Evolutionary conservation across 805 yeast species (phyloP).

Genomic region (Saccharomycopsis selenospora): DNA sequence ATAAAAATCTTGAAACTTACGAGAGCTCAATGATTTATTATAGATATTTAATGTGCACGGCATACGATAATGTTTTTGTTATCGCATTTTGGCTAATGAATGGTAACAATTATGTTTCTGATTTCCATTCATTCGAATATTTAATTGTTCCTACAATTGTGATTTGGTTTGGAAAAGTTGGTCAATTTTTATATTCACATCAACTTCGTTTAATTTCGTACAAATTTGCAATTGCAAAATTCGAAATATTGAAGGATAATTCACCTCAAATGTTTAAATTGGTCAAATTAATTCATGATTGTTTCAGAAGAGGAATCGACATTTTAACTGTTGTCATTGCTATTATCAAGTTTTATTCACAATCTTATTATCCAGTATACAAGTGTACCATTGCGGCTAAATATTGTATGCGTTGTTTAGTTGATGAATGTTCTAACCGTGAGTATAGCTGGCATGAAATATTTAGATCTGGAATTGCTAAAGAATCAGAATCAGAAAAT

Average conservation of each 20-base stretch:
- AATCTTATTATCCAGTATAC: neutral
- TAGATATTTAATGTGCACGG: neutral
- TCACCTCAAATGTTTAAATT: neutral
- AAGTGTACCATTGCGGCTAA: neutral
- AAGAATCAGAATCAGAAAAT: neutral
- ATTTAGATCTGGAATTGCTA: neutral
- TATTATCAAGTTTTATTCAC: neutral
- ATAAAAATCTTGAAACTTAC: conserved; percentile 2
- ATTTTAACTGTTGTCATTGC: neutral
- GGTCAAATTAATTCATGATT: neutral
- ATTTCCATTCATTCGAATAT: conserved; percentile 9
- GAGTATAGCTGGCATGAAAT: neutral
- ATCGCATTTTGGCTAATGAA: conserved; percentile 12
- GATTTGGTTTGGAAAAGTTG: conserved; percentile 1
- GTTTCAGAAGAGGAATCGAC: neutral
- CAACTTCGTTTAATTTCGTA: conserved; percentile 10
- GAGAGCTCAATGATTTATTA: conserved; percentile 2
- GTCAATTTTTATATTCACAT: conserved; percentile 10
- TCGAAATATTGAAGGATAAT: neutral
- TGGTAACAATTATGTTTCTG: conserved; percentile 12
- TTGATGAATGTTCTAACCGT: neutral
- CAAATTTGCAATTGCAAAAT: conserved; percentile 6
- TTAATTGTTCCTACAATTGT: conserved; percentile 5
- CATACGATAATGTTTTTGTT: conserved; percentile 6
- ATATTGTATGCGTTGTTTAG: neutral